A percentile compares a stretch with the other conserved stretches of the same genome.
Conservation (phyloP, 2,329 filamentous ascomycete species). For the Hypoxylon sp. region DNA sequence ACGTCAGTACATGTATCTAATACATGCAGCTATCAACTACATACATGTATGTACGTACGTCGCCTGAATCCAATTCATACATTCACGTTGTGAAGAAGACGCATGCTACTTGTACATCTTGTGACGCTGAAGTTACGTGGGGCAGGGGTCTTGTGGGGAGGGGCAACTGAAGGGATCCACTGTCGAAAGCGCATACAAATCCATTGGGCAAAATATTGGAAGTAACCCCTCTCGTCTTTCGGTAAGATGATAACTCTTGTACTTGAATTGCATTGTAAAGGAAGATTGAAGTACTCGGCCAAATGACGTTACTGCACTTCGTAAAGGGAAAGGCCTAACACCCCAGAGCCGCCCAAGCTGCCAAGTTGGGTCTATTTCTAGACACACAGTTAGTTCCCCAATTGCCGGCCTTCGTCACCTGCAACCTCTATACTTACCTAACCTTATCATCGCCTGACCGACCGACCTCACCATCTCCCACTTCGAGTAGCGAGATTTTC, state of each 20-base stretch:
- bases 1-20: background rate
- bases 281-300: constrained; percentile 15
- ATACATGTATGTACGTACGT: no score
- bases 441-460: constrained; percentile 38
- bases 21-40: no score
- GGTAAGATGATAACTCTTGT: constrained; percentile 26
- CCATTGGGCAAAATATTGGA: constrained; percentile 20
- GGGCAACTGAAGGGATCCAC: constrained; percentile 8
- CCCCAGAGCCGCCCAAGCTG: constrained; percentile 33
- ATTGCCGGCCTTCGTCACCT: constrained; percentile 38
- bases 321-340: constrained; percentile 34
- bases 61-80: background rate
- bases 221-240: constrained; percentile 28
- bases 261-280: constrained; percentile 29
- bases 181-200: constrained; percentile 12
- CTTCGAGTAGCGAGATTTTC: background rate
- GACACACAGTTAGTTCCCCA: constrained; percentile 31
- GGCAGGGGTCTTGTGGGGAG: background rate
- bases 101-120: background rate
- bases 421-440: constrained; percentile 16
- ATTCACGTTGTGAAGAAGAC: background rate
- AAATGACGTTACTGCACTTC: constrained; percentile 33
- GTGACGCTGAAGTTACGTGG: constrained; percentile 4
- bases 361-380: constrained; percentile 40
- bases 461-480: constrained; percentile 16